Base-by-base conservation (phyloP, 495 filamentous ascomycete genomes). In the Aspergillus bridgeri region DNA sequence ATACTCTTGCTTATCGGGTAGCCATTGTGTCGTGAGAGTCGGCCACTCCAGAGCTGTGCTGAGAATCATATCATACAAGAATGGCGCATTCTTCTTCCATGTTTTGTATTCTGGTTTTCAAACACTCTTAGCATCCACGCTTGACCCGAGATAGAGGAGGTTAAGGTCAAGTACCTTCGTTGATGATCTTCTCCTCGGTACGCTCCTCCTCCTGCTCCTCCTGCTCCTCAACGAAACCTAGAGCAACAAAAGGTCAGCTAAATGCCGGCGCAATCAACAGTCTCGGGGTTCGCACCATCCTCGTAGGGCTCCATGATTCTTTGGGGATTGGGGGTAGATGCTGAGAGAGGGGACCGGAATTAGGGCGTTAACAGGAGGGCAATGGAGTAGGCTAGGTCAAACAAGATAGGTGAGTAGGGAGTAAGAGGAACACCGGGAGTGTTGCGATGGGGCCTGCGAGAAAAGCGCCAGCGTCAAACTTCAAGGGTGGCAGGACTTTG, bases 31-130 rank as follows among this genome's bases (percentile, higher is more conserved):
- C 15, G 94, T 97, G 51, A 99, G 80, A 8, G 95, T 98, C 19
- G 95, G 95, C 95, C 95, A 99, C 75, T 97, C 93, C 46, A 99
- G 78, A 33, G 95, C 95, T 48, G 88, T 93, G 65, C 94, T 92
- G 27, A 96, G 75, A 56, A 98, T 92, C 81, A 96, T 86, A 66
- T 97, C 95, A 72, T 99, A 99, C 62, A 99, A 88, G 72, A 97
- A 97, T 3, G 93, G 92, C 60, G 91, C 88, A 74, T 98, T 98
- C 83, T 99, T 99, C 81, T 99, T 99, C 95, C 95, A 99, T 61
- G 91, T 96, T 71, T 99, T 99, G 82, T 99, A 99, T 75, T 98
- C 95, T 93, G 68, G 23, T 21, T 47, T 47, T 18, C 47, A 48
- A 5, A 24, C 19, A 24, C 19, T 33, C n/a, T 66, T 63, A 65